Conservation (phyloP, 2,329 filamentous ascomycete genomes). For the Fusarium poae region DNA sequence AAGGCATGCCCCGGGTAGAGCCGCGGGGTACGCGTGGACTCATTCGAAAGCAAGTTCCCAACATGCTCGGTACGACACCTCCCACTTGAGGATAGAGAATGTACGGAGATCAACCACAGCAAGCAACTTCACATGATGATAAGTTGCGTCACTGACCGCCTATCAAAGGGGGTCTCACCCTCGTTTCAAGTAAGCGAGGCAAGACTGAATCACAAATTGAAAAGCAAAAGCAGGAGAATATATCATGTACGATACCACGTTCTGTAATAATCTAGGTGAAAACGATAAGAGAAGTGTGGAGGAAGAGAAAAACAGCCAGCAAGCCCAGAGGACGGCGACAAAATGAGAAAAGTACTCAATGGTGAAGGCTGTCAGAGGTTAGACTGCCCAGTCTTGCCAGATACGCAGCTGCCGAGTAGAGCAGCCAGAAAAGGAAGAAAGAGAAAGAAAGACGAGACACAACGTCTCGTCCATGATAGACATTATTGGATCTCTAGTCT, state of each 20-base stretch:
- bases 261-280: slow-evolving; percentile 47
- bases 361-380: neutral
- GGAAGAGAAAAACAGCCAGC: slow-evolving; percentile 31
- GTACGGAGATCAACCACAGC: slow-evolving; percentile 6
- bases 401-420: slow-evolving; percentile 4
- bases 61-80: slow-evolving; percentile 60
- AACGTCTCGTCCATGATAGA: slow-evolving; percentile 35
- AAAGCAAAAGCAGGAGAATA: slow-evolving; percentile 25
- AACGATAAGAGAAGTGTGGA: slow-evolving; percentile 14
- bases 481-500: slow-evolving; percentile 41
- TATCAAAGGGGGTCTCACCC: slow-evolving; percentile 1
- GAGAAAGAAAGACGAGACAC: slow-evolving; percentile 14
- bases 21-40: slow-evolving; percentile 64
- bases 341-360: slow-evolving; percentile 13
- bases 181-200: slow-evolving; percentile 7
- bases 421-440: slow-evolving; percentile 17
- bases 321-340: slow-evolving; percentile 18
- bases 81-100: slow-evolving; percentile 50
- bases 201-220: slow-evolving; percentile 12
- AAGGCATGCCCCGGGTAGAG: slow-evolving; percentile 80
- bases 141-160: neutral
- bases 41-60: slow-evolving; percentile 68
- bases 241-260: slow-evolving; percentile 47
- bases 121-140: slow-evolving; percentile 5
- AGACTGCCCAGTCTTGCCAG: slow-evolving; percentile 7